These are phyloP conservation scores for Linum tenue DNA, from an alignment of 345 rosid genomes.

Conservation along the genomic window DNA sequence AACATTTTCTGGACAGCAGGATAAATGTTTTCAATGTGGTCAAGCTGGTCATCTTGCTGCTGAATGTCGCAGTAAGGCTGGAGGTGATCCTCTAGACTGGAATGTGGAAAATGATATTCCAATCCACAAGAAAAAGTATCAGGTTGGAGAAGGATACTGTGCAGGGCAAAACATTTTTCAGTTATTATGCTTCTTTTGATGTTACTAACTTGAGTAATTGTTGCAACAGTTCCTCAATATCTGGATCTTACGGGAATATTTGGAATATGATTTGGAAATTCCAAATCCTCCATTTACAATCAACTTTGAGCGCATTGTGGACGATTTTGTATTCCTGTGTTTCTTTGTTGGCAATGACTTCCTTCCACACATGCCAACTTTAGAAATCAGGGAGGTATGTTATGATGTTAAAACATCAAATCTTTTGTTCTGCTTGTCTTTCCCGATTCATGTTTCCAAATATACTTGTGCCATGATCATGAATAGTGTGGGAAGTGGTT, in stretches of 20 bases:
- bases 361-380: constrained; percentile 96
- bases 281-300: constrained; percentile 73
- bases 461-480: background rate
- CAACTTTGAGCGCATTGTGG: constrained; percentile 80
- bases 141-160: constrained; percentile 39
- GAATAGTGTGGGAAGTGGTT: too few species aligned
- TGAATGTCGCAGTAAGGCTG: constrained; percentile 69
- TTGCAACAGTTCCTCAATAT: constrained; percentile 70
- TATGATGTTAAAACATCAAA: background rate
- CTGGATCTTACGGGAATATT: constrained; percentile 90
- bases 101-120: constrained; percentile 59
- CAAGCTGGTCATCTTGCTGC: constrained; percentile 96
- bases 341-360: constrained; percentile 99
- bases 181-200: background rate
- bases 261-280: constrained; percentile 78
- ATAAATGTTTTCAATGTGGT: constrained; percentile 83
- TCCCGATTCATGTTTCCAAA: too few species aligned
- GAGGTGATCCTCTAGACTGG: constrained; percentile 27
- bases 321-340: constrained; percentile 94
- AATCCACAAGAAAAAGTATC: constrained; percentile 93
- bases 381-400: constrained; percentile 94
- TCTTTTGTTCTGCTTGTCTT: background rate
- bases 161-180: background rate
- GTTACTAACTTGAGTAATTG: constrained; percentile 11
- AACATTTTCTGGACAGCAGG: constrained; percentile 85